Conservation (phyloP, 2,329 filamentous ascomycete genomes). For the Chaetomium sp. region DNA sequence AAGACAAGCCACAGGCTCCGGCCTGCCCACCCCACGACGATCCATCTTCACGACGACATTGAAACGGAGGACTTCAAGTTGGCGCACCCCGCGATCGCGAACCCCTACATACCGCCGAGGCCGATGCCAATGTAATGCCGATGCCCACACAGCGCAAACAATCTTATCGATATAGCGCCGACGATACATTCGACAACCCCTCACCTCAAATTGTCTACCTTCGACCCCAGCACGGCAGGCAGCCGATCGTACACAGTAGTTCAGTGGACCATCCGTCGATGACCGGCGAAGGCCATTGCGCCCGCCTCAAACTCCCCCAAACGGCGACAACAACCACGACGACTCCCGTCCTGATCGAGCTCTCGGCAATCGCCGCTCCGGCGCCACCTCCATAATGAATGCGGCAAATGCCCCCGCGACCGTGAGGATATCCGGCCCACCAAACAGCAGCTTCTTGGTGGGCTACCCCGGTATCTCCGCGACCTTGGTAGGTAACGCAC, state of each 20-base stretch:
- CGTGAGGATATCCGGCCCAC: constrained; percentile 94
- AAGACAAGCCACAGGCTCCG: constrained; percentile 22
- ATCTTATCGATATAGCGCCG: constrained; percentile 33
- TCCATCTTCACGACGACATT: constrained; percentile 11
- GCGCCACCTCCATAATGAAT: constrained; percentile 35
- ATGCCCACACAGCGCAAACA: constrained; percentile 16
- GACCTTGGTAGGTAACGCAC: constrained; percentile 72
- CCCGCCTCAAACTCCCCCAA: constrained; percentile 19
- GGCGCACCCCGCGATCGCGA: constrained; percentile 9
- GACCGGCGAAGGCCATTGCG: constrained; percentile 31
- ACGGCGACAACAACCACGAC: constrained; percentile 16
- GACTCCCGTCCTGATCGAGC: constrained; percentile 12
- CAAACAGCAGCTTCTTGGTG: constrained; percentile 94
- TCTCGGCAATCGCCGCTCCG: constrained; percentile 24
- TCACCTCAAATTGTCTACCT: constrained; percentile 22
- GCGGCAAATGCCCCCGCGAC: constrained; percentile 43
- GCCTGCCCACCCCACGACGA: constrained; percentile 18
- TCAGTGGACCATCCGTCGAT: constrained; percentile 33
- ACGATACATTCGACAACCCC: constrained; percentile 24
- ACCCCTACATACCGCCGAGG: constrained; percentile 10
- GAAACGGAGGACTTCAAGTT: constrained; percentile 1
- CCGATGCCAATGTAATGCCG: constrained; percentile 29
- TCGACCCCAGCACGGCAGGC: constrained; percentile 34
- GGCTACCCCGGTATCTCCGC: constrained; percentile 98
- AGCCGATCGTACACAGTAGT: constrained; percentile 30